Conservation (phyloP, 2,329 filamentous ascomycete genomes). For the Tympanopsis confertula region DNA sequence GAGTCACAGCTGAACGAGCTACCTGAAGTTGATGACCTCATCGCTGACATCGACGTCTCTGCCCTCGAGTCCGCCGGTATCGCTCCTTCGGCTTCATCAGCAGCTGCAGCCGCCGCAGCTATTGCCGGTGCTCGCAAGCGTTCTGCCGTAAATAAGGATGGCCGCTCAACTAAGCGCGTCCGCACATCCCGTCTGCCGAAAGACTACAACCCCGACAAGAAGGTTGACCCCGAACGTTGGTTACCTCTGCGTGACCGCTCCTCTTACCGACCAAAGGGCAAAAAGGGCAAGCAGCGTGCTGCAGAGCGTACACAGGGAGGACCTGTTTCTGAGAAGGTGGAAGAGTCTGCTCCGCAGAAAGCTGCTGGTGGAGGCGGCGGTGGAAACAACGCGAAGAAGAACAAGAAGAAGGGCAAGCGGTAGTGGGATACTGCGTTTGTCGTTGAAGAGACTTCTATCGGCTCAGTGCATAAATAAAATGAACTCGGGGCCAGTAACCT, state of each 20-base stretch:
- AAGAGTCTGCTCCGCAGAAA: constrained; percentile 11
- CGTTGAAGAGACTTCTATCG: too few relatives aligned
- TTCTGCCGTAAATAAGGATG: constrained; percentile 14
- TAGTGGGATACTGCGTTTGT: too few relatives aligned
- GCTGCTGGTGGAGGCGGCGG: background rate
- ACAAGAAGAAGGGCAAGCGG: constrained; percentile 1
- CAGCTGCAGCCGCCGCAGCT: constrained; percentile 14
- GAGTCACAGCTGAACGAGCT: constrained; percentile 22
- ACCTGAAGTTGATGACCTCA: constrained; percentile 23
- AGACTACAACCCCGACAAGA: constrained; percentile 44
- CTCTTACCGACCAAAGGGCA: constrained; percentile 51
- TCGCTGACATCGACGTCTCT: constrained; percentile 25
- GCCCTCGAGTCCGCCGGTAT: constrained; percentile 30
- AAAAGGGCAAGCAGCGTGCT: constrained; percentile 37
- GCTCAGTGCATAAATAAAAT: too few relatives aligned
- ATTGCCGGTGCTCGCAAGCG: constrained; percentile 22
- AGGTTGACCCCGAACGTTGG: constrained; percentile 55
- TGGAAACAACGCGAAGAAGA: background rate
- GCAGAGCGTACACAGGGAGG: constrained; percentile 48
- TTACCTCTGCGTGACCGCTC: constrained; percentile 53
- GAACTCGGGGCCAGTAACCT: too few relatives aligned
- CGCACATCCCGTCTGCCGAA: constrained; percentile 35
- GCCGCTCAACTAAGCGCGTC: constrained; percentile 14
- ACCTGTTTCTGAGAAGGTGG: constrained; percentile 32
- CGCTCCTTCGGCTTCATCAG: constrained; percentile 16